Evolutionary conservation across 1,139 yeast genomes (phyloP).

Genomic region (Geotrichum citri-aurantii): DNA sequence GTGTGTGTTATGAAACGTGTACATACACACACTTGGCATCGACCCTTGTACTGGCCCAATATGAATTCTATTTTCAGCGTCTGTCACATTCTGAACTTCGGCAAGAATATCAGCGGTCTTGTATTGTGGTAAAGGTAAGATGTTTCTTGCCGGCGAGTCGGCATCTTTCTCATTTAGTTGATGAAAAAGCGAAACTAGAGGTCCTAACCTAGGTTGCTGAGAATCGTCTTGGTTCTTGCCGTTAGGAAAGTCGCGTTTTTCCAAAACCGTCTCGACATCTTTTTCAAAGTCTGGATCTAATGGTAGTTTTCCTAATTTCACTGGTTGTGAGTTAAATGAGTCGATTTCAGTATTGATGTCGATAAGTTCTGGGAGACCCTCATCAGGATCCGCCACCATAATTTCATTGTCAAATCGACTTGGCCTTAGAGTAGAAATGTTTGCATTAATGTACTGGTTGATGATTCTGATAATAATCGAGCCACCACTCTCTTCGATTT

Average conservation of each 20-base stretch:
- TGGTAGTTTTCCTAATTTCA: constrained; percentile 78
- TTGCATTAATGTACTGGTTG: constrained; percentile 77
- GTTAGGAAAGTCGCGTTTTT: constrained; percentile 57
- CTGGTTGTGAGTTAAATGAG: constrained; percentile 62
- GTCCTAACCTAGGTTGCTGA: constrained; percentile 22
- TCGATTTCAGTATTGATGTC: constrained; percentile 31
- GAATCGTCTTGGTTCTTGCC: constrained; percentile 26
- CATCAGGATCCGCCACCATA: constrained; percentile 47
- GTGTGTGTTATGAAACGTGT: constrained; percentile 93
- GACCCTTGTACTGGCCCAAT: constrained; percentile 66
- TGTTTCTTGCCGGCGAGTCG: constrained; percentile 70
- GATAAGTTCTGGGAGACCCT: constrained; percentile 59
- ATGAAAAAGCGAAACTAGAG: constrained; percentile 46
- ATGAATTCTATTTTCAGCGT: constrained; percentile 67
- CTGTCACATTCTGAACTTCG: constrained; percentile 73
- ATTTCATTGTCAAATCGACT: constrained; percentile 30
- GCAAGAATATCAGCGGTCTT: constrained; percentile 73
- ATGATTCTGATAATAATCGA: constrained; percentile 77
- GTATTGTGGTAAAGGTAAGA: constrained; percentile 79
- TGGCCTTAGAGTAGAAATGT: constrained; percentile 41
- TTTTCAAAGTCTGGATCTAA: constrained; percentile 76
- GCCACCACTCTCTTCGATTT: constrained; percentile 90
- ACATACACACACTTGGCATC: constrained; percentile 95
- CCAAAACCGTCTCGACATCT: constrained; percentile 79
- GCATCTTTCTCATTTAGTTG: constrained; percentile 40